Conservation (phyloP, 2,329 filamentous ascomycete genomes). For the Colletotrichum viniferum region DNA sequence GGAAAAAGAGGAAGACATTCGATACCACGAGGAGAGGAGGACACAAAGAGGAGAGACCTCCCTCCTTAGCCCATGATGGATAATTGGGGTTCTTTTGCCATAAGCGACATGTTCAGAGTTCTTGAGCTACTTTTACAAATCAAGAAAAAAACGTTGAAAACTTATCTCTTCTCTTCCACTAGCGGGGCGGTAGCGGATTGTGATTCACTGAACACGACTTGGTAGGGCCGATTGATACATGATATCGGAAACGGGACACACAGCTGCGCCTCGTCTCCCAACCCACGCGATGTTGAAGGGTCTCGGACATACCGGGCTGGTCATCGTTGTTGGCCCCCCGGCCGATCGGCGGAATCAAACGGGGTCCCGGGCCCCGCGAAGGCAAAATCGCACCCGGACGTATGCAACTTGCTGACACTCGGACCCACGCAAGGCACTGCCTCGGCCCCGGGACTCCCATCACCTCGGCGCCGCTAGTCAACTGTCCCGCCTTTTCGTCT, state of each 20-base stretch:
- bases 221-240: not conserved
- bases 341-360: not conserved
- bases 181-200: not conserved
- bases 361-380: not conserved
- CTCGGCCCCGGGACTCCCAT: not conserved
- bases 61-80: not conserved
- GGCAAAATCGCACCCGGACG: not conserved
- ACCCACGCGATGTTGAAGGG: not conserved
- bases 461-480: not conserved
- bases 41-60: not conserved
- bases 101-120: not conserved
- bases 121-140: not conserved
- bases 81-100: slow-evolving; percentile 1
- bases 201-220: not conserved
- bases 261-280: not conserved
- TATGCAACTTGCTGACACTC: slow-evolving; percentile 2
- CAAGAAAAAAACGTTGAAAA: not conserved
- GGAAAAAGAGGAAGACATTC: not conserved
- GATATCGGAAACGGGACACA: not conserved
- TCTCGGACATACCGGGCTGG: not conserved
- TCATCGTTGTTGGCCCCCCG: not conserved
- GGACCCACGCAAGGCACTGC: not conserved
- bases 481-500: not conserved
- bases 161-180: not conserved
- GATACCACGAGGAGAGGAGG: slow-evolving; percentile 8